phyloP scores from a whole-genome alignment of 257 asterid species.

The Solanum stenotomum region DNA sequence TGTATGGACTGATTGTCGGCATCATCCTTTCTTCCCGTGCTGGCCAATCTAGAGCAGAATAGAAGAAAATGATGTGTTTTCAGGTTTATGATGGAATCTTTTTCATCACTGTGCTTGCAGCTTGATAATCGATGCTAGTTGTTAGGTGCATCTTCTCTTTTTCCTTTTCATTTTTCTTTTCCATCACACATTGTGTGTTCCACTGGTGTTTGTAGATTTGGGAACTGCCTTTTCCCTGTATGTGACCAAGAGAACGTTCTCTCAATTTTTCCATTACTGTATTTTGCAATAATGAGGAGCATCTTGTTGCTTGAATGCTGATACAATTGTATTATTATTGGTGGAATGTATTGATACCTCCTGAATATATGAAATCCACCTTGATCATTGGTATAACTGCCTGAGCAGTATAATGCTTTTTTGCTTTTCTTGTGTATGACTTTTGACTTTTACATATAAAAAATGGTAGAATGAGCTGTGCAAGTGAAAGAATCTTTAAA shows the following conservation, averaged over 20 bases:
- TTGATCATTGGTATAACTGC: background rate
- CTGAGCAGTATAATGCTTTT: background rate
- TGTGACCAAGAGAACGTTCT: background rate
- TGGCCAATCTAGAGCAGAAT: conserved; percentile 1
- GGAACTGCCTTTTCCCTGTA: background rate
- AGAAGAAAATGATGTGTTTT: background rate
- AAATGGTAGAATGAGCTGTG: background rate
- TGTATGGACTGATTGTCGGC: background rate
- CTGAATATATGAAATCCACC: background rate
- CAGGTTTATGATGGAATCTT: background rate
- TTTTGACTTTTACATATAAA: too few species aligned
- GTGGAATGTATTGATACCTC: background rate
- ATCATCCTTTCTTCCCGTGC: conserved; percentile 3
- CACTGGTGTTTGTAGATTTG: conserved; percentile 5
- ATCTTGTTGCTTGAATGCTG: background rate
- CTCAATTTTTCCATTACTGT: background rate
- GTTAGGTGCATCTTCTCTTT: background rate
- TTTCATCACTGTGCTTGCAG: background rate
- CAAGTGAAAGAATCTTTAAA: background rate
- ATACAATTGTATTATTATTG: background rate
- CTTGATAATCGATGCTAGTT: background rate
- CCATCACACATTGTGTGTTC: background rate
- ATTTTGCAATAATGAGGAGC: background rate
- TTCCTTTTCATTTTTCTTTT: background rate
- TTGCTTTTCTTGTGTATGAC: background rate